phyloP scores from a whole-genome alignment of 2,329 filamentous ascomycete species.

The Xylaria sp. region DNA sequence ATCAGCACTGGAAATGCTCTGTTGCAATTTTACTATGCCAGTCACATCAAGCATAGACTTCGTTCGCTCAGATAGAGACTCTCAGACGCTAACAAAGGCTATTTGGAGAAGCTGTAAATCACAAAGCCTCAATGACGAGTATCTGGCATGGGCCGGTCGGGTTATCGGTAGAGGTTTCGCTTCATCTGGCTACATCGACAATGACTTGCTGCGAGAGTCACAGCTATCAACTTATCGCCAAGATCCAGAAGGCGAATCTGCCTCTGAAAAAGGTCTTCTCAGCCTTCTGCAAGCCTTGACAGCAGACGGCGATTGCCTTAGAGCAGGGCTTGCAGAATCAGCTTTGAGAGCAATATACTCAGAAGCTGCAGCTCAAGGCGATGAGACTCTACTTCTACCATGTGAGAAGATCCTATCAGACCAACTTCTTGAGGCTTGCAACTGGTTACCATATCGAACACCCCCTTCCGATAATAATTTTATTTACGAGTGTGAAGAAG shows the following conservation, averaged over 20 bases:
- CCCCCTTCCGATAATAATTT: conserved; percentile 62
- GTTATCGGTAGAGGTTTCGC: conserved; percentile 87
- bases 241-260: conserved; percentile 58
- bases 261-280: conserved; percentile 72
- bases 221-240: conserved; percentile 61
- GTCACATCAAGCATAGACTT: conserved; percentile 70
- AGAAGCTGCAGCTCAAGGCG: conserved; percentile 58
- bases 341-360: conserved; percentile 68
- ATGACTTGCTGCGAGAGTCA: conserved; percentile 69
- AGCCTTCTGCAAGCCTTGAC: conserved; percentile 70
- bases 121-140: conserved; percentile 71
- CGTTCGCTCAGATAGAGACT: conserved; percentile 72
- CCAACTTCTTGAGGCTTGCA: conserved; percentile 63
- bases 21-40: conserved; percentile 75
- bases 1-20: conserved; percentile 77
- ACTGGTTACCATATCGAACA: conserved; percentile 65
- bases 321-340: conserved; percentile 69
- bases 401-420: conserved; percentile 64
- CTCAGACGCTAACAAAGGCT: conserved; percentile 69
- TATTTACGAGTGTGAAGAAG: conserved; percentile 43
- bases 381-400: conserved; percentile 60
- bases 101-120: conserved; percentile 81
- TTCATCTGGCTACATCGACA: conserved; percentile 74
- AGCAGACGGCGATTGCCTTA: conserved; percentile 64
- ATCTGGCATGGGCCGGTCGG: conserved; percentile 85